Evolutionary conservation across 768 basidiomycete species (phyloP).

Genomic region (Crucibulum laeve): DNA sequence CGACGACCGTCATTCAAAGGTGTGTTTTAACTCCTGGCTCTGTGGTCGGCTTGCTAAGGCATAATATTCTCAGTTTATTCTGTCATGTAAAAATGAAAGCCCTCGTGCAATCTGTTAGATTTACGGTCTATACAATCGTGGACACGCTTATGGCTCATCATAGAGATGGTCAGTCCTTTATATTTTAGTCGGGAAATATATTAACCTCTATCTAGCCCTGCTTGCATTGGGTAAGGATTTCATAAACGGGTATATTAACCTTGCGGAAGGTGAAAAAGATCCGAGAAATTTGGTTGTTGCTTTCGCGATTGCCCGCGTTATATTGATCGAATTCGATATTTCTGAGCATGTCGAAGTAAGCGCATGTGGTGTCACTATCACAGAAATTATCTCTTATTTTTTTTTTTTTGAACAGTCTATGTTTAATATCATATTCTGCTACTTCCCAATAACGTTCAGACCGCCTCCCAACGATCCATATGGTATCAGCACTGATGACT

Average conservation of each 20-base stretch:
- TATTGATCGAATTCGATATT: conserved; percentile 87
- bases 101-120: conserved; percentile 78
- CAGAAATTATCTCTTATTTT: conserved; percentile 1
- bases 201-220: conserved; percentile 41
- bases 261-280: conserved; percentile 97
- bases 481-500: conserved; percentile 84
- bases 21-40: conserved; percentile 12
- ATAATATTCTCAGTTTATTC: conserved; percentile 53
- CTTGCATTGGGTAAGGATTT: conserved; percentile 72
- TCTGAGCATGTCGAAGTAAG: conserved; percentile 71
- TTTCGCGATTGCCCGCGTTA: conserved; percentile 83
- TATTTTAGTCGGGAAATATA: not conserved
- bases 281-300: conserved; percentile 89
- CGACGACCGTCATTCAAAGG: conserved; percentile 61
- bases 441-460: conserved; percentile 96
- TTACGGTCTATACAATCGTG: conserved; percentile 75
- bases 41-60: conserved; percentile 1
- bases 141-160: conserved; percentile 73
- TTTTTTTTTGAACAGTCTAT: too few relatives aligned
- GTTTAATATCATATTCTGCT: conserved; percentile 95
- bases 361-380: not conserved
- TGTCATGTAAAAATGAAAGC: conserved; percentile 76
- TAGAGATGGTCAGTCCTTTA: conserved; percentile 47
- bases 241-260: conserved; percentile 62
- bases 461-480: conserved; percentile 94